Evolutionary conservation across 139 green algal genomes (phyloP).

Genomic region (Tetradesmus lagerheimii): DNA sequence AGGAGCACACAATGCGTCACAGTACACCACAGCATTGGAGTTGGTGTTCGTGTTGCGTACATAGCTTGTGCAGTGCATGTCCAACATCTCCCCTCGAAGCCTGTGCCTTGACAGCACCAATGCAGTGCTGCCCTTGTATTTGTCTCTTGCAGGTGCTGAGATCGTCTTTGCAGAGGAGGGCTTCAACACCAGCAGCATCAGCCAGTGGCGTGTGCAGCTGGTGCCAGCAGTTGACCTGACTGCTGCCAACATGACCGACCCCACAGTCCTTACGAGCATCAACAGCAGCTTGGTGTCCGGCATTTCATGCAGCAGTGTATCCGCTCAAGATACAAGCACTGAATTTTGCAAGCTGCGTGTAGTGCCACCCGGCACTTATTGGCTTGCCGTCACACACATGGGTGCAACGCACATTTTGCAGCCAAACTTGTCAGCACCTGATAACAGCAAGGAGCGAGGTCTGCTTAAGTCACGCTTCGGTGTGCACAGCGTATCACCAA

Average conservation of each 20-base stretch:
- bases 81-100: too few species aligned
- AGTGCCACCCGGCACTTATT: constrained; percentile 37
- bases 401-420: constrained; percentile 33
- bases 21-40: too few species aligned
- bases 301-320: neutral
- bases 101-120: too few species aligned
- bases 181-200: constrained; percentile 1
- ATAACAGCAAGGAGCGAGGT: neutral
- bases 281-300: neutral
- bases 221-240: neutral
- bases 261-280: neutral
- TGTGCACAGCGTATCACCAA: constrained; percentile 33
- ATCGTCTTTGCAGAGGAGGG: neutral
- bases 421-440: neutral
- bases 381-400: neutral
- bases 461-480: constrained; percentile 17
- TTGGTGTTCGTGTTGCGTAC: too few species aligned
- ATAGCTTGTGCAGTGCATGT: too few species aligned
- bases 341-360: neutral
- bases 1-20: too few species aligned
- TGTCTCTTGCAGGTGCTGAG: constrained; percentile 1
- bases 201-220: neutral
- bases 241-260: neutral
- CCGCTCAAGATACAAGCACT: neutral
- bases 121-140: too few species aligned